Evolutionary conservation across 345 rosid genomes (phyloP), one percentile per base, ranked within the genome.

Genomic region (Microthlaspi erraticum): DNA sequence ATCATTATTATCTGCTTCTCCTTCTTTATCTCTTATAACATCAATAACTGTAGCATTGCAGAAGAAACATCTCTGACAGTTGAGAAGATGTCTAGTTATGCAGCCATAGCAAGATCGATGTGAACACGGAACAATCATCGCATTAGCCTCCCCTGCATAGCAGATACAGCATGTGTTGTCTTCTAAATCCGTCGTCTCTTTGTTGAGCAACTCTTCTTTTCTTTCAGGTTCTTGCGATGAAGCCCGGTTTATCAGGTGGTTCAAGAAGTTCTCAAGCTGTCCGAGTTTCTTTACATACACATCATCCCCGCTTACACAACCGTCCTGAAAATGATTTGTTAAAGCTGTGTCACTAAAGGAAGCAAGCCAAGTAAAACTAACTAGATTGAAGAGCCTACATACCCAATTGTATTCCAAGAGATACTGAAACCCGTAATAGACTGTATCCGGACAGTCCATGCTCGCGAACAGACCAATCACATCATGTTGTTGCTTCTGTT

Each of bases 41-140:
- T 88, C 89, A 36, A 59, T 39, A 46, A 94, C 91, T 0, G 92
- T 84, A 19, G 91, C 95, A 36, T 91, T 89, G 90, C 99, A 94
- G 60, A 94, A 91, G 85, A 91, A 94, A 73, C 99, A 94, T 81
- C 97, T 84, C 75, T 85, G 82, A 71, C 96, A 89, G 20, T 94
- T 94, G 16, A 89, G 81, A 67, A 87, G 96, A 81, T 94, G 99
- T 59, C 99, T 85, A n/a, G 85, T 86, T 77, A 91, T 91, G 90
- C 99, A 94, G 19, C 95, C 93, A 55, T 85, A 83, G 78, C 99
- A 94, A 8, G 97, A 94, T 23, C 72, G 81, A 68, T 94, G 97
- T 9, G 85, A 86, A 80, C 99, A 94, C 3, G 99, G 96, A 9
- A 73, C 79, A 37, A 94, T 84, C 81, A 75, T 60, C 10, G 95